A percentile compares a stretch with the other conserved stretches of the same genome.
Evolutionary conservation across 495 filamentous ascomycete species (phyloP).

Genomic region (Aspergillus cavernicola): DNA sequence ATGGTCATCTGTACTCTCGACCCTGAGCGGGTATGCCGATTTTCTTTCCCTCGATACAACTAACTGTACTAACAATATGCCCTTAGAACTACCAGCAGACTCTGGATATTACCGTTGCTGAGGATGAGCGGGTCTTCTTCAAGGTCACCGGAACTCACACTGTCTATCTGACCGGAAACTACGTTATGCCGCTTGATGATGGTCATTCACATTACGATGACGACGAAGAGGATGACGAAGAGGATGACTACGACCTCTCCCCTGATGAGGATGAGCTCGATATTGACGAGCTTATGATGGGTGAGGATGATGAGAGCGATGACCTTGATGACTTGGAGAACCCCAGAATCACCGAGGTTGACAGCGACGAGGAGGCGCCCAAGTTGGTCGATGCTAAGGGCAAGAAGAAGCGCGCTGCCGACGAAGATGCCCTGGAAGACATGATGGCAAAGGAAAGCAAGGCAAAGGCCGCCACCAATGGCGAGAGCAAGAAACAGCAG

Average conservation of each 20-base stretch:
- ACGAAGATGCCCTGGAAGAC: constrained; percentile 61
- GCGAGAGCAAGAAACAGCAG: constrained; percentile 88
- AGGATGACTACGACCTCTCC: constrained; percentile 77
- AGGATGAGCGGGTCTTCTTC: constrained; percentile 88
- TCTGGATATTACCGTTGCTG: constrained; percentile 84
- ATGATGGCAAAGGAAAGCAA: constrained; percentile 42
- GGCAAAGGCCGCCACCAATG: constrained; percentile 61
- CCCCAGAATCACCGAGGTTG: constrained; percentile 79
- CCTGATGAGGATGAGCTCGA: constrained; percentile 67
- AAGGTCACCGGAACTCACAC: constrained; percentile 84
- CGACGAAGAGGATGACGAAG: constrained; percentile 63
- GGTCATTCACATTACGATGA: constrained; percentile 44
- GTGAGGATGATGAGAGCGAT: constrained; percentile 73
- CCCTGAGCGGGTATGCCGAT: constrained; percentile 61
- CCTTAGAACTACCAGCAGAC: constrained; percentile 91
- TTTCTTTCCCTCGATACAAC: background rate
- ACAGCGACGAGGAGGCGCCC: constrained; percentile 69
- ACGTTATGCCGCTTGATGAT: constrained; percentile 62
- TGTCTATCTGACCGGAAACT: constrained; percentile 93
- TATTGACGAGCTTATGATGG: constrained; percentile 48
- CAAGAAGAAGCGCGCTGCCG: constrained; percentile 84
- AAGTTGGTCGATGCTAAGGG: constrained; percentile 72
- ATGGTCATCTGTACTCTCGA: constrained; percentile 93
- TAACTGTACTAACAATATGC: constrained; percentile 13
- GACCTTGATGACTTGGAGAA: constrained; percentile 78